Percentiles rank a stretch among this genome's conserved stretches.
Conservation (phyloP, 192 early-diverging fungal species). For the Diversispora eburnea region DNA sequence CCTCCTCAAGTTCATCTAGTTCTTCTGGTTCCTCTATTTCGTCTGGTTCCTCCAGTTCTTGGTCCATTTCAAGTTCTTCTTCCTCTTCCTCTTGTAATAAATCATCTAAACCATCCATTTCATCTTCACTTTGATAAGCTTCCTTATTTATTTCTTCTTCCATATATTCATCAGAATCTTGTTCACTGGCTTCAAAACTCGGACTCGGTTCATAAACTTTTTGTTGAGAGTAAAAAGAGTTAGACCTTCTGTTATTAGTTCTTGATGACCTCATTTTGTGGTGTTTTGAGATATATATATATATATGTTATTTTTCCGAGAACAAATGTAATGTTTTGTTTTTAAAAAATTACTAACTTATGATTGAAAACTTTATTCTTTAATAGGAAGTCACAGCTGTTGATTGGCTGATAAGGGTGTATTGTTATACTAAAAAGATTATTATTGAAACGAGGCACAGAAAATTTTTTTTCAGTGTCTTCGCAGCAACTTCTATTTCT, state of each 20-base stretch:
- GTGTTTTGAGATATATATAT: too few species aligned
- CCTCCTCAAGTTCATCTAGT: conserved; percentile 30
- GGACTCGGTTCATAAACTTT: background rate
- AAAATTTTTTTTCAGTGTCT: too few species aligned
- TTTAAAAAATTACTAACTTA: too few species aligned
- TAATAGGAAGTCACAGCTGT: too few species aligned
- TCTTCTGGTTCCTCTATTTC: conserved; percentile 20
- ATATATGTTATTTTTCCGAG: too few species aligned
- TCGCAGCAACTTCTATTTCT: too few species aligned
- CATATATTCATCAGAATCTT: conserved; percentile 7
- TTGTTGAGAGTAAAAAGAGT: background rate
- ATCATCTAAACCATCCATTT: conserved; percentile 30
- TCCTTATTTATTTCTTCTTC: background rate
- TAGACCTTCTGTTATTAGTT: background rate
- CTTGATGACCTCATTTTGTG: background rate
- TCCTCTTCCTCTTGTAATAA: conserved; percentile 39
- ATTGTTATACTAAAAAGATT: too few species aligned
- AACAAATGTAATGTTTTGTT: too few species aligned
- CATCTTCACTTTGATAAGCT: conserved; percentile 32
- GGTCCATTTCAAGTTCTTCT: conserved; percentile 25
- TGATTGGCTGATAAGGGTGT: too few species aligned
- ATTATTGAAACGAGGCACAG: too few species aligned
- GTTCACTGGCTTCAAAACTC: background rate
- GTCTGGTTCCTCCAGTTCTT: conserved; percentile 25
- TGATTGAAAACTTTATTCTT: too few species aligned